Evolutionary conservation across 805 yeast species (phyloP), one percentile per base, ranked within the genome.

Genomic region (Trichomonascus vanleenenianus): DNA sequence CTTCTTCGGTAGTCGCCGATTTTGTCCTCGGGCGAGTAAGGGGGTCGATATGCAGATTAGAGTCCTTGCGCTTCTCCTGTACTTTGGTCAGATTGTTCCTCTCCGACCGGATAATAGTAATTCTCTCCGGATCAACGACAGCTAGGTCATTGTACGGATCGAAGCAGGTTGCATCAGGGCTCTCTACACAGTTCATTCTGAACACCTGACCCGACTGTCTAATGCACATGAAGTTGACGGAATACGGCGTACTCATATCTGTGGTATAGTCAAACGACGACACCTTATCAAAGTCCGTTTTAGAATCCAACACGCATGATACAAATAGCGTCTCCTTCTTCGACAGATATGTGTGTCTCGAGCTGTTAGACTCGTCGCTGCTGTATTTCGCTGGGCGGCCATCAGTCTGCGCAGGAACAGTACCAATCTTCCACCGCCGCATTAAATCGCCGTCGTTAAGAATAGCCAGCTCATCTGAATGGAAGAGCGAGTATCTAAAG

Each of bases 141-240:
- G 54, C 47, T 20, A 65, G 49, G 11, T 56, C 51, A 43, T 65
- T 65, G 54, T 70, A 74, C 0, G 91, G 78, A 53, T 79, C 84
- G 62, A 88, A 83, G 12, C 68, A 70, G 7, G 83, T 59, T 7
- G 79, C 70, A 32, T 78, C 78, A 30, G 79, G 79, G 42, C 83
- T 75, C 58, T 85, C 91, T 1, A 70, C 64, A 0, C 82, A 84
- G 0, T 82, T 75, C 89, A 85, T 85, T 47, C 83, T 71, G 62
- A 84, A 88, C 0, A 88, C 80, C 44, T 85, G 82, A 2, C 97
- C 97, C 1, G 95, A 84, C 56, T 86, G 94, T 52, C 96, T 71
- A 83, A 89, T 83, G 62, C 97, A 88, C 25, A 89, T 78, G 47
- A 85, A 71, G 54, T 82, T 79, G 7, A 84, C 74, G 1, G 78